A percentile compares a stretch with the other conserved stretches of the same genome.
phyloP scores from a whole-genome alignment of 164 flowering plant genomes.

The Magnolia kwangsiensis region DNA sequence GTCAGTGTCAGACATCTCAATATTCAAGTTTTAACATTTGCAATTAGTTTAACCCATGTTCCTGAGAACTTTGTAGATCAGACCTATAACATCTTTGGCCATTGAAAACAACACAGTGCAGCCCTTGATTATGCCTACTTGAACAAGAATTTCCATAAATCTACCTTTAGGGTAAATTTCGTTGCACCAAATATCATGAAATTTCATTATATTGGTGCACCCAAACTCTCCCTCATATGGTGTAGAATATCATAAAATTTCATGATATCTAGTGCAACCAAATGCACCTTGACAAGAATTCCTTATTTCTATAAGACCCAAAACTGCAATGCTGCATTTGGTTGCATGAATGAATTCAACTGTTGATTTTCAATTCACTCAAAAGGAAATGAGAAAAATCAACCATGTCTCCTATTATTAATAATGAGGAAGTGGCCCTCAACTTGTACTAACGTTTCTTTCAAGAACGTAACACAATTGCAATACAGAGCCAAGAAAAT shows the following conservation, averaged over 20 bases:
- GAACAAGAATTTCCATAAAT: neutral
- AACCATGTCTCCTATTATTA: neutral
- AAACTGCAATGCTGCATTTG: no score
- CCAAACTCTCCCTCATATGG: no score
- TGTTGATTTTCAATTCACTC: neutral
- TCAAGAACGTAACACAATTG: neutral
- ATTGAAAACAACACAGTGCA: neutral
- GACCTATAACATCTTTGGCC: neutral
- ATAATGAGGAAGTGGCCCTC: neutral
- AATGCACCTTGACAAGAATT: neutral
- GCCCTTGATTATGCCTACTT: neutral
- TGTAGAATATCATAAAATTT: no score
- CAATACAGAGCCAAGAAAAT: no score
- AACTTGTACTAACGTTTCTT: neutral
- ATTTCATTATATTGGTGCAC: neutral
- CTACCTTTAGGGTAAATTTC: no score
- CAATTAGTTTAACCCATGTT: neutral
- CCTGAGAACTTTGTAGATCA: neutral
- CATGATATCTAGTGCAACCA: no score
- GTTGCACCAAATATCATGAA: neutral
- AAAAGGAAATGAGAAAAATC: neutral
- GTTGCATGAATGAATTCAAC: neutral
- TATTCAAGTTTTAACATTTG: neutral
- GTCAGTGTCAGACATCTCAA: neutral
- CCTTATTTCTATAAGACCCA: neutral